These are phyloP conservation scores for Neurospora discreta DNA, from an alignment of 495 filamentous ascomycete species.

Conservation along the genomic window DNA sequence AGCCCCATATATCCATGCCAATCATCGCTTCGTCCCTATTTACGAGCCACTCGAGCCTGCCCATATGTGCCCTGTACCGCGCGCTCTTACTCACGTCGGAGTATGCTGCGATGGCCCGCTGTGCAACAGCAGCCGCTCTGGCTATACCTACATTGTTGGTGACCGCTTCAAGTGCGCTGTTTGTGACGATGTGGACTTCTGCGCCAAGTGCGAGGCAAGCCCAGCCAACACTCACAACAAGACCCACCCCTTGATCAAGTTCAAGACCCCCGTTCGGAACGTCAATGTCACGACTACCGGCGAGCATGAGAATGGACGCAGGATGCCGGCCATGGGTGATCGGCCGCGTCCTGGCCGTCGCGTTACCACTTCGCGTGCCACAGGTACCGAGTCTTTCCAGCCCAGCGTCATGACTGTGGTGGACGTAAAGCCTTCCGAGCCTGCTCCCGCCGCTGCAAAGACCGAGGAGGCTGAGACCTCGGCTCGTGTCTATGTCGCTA, in stretches of 20 bases:
- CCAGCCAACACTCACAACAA: slow-evolving; percentile 79
- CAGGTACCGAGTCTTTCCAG: slow-evolving; percentile 37
- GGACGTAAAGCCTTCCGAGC: slow-evolving; percentile 53
- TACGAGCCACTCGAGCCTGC: slow-evolving; percentile 62
- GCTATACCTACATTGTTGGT: slow-evolving; percentile 59
- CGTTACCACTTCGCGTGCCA: slow-evolving; percentile 33
- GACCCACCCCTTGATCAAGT: slow-evolving; percentile 92
- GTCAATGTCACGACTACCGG: slow-evolving; percentile 78
- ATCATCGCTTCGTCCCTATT: slow-evolving; percentile 83
- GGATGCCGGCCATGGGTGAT: slow-evolving; percentile 59
- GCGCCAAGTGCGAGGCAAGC: slow-evolving; percentile 81
- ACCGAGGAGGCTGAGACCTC: slow-evolving; percentile 19
- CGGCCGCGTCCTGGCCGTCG: slow-evolving; percentile 17
- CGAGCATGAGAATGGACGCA: slow-evolving; percentile 54
- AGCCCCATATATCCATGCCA: slow-evolving; percentile 57
- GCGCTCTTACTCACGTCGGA: slow-evolving; percentile 51
- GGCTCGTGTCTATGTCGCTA: slow-evolving; percentile 47
- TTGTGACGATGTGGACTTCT: slow-evolving; percentile 94
- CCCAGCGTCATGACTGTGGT: slow-evolving; percentile 62
- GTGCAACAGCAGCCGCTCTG: slow-evolving; percentile 39
- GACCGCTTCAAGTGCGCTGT: slow-evolving; percentile 95
- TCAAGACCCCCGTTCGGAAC: slow-evolving; percentile 86
- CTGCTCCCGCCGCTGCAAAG: slow-evolving; percentile 11
- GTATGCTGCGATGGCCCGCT: slow-evolving; percentile 95
- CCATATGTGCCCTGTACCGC: slow-evolving; percentile 15